These are phyloP conservation scores for Ceratocystis ficicola DNA, from an alignment of 2,329 filamentous ascomycete genomes.

Conservation along the genomic window DNA sequence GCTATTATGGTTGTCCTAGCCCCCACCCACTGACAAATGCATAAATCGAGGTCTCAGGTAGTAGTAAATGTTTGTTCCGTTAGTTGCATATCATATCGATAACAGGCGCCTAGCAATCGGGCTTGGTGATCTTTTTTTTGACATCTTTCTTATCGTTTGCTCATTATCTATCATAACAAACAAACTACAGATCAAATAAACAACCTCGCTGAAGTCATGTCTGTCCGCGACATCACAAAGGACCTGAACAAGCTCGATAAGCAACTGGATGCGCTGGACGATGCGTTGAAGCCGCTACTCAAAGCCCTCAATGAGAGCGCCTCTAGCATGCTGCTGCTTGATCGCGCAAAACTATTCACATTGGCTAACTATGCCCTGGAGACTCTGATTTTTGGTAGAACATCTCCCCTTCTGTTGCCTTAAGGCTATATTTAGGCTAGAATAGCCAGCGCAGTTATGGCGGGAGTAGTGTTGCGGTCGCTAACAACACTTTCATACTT, in stretches of 20 bases:
- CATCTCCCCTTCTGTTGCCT: not conserved
- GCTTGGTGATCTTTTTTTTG: too few species aligned
- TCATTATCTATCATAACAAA: too few species aligned
- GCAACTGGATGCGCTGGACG: conserved; percentile 68
- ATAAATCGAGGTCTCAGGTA: too few species aligned
- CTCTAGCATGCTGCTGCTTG: conserved; percentile 74
- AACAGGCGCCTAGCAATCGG: too few species aligned
- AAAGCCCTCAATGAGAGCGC: conserved; percentile 53
- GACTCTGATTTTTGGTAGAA: conserved; percentile 68
- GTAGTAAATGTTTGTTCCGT: too few species aligned
- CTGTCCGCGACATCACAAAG: conserved; percentile 46
- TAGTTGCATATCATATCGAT: too few species aligned
- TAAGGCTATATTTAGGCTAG: too few species aligned
- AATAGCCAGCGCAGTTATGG: not conserved
- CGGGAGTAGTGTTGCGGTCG: not conserved
- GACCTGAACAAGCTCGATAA: conserved; percentile 63
- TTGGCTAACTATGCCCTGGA: conserved; percentile 80
- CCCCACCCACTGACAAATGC: too few species aligned
- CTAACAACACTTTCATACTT: conserved; percentile 27
- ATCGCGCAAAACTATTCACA: conserved; percentile 90
- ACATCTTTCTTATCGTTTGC: too few species aligned
- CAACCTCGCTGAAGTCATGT: conserved; percentile 26
- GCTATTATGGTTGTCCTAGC: too few species aligned
- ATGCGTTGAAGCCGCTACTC: conserved; percentile 61
- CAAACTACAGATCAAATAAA: too few species aligned